phyloP scores from a whole-genome alignment of 306 rosid genomes.

The Dalbergia cochinchinensis region DNA sequence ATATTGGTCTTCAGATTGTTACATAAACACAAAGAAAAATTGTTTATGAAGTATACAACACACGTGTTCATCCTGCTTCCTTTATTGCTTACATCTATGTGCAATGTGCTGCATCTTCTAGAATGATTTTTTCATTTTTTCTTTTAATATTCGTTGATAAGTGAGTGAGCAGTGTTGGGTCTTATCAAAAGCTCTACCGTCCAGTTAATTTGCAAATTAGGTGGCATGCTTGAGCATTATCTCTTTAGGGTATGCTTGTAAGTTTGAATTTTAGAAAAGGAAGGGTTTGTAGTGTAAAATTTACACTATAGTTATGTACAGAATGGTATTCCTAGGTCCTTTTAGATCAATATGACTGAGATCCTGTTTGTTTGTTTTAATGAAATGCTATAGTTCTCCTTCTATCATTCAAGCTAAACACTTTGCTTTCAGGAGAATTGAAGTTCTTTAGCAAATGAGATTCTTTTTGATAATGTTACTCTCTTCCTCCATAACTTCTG shows the following conservation, averaged over 20 bases:
- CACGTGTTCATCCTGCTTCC: background rate
- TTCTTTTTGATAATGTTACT: background rate
- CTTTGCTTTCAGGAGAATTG: conserved; percentile 13
- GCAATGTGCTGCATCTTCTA: background rate
- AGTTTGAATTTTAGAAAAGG: background rate
- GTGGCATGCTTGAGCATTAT: conserved; percentile 1
- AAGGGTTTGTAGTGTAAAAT: no score
- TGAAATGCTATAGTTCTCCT: conserved; percentile 4
- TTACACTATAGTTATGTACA: background rate
- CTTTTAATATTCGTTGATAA: background rate
- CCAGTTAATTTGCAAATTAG: conserved; percentile 5
- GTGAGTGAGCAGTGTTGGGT: background rate
- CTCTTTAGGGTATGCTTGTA: background rate
- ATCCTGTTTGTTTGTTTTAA: conserved; percentile 4
- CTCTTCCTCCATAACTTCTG: background rate
- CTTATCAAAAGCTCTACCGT: conserved; percentile 11
- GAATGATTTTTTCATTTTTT: background rate
- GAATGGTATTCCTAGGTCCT: conserved; percentile 6
- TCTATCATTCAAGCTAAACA: conserved; percentile 11
- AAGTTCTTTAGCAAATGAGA: conserved; percentile 1
- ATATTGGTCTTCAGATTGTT: background rate
- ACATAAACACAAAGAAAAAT: background rate
- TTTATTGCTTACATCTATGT: background rate
- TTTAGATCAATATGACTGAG: conserved; percentile 6
- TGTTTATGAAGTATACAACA: background rate